Evolutionary conservation across 208 protist species (phyloP).

Genomic region (Crithidia mellificae): DNA sequence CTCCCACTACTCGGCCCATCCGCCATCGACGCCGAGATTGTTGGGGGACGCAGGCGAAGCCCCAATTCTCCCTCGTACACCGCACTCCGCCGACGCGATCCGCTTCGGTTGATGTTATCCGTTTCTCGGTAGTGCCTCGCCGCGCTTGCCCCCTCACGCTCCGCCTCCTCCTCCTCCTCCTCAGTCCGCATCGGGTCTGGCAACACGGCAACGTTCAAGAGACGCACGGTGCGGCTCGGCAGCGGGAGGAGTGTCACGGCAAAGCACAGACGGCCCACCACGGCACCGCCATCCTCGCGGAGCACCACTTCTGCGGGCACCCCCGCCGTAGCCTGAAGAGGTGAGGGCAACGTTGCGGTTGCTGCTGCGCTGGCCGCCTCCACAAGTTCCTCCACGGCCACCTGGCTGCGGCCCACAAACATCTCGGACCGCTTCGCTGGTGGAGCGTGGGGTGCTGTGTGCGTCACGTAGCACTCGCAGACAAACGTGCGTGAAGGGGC

Average conservation of each 20-base stretch:
- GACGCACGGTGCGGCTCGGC: slow-evolving; percentile 11
- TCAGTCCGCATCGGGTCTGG: not conserved
- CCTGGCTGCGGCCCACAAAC: slow-evolving; percentile 11
- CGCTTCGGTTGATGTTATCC: too few relatives aligned
- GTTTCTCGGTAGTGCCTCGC: not conserved
- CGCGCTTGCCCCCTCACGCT: not conserved
- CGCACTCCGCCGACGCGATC: not conserved
- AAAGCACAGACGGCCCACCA: slow-evolving; percentile 11
- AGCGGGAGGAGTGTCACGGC: slow-evolving; percentile 4
- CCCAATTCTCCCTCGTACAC: slow-evolving; percentile 1
- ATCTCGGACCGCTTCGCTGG: not conserved
- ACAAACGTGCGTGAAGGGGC: slow-evolving; percentile 1
- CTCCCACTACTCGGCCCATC: not conserved
- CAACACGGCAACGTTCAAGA: slow-evolving; percentile 1
- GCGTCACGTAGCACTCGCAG: slow-evolving; percentile 15
- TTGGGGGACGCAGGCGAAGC: not conserved
- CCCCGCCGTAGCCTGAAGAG: not conserved
- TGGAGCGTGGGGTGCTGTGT: not conserved
- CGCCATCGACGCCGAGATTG: too few relatives aligned
- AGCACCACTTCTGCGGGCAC: not conserved
- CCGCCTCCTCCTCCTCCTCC: not conserved
- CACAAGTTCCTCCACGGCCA: slow-evolving; percentile 1
- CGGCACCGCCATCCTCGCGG: slow-evolving; percentile 8
- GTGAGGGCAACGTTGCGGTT: too few relatives aligned
- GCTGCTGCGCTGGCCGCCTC: not conserved